Base-by-base conservation (phyloP, 2,329 filamentous ascomycete species). In the Arthrobotrys entomopaga region DNA sequence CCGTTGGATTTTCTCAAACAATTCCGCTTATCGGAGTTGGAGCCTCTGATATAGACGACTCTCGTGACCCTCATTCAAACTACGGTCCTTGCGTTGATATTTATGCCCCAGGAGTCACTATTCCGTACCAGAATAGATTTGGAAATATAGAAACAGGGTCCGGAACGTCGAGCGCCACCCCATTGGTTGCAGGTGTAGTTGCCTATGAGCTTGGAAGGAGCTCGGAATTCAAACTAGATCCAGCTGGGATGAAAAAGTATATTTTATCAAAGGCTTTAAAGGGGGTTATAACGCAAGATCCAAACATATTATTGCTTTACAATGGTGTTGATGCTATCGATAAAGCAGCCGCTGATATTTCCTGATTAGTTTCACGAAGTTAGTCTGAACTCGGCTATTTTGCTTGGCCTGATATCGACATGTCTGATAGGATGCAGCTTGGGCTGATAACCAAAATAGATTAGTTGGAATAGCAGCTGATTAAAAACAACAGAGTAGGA, bases 31-130 rank as follows among this genome's bases (percentile, higher is more conserved):
- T 67, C 19, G 49, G 34, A 22, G 64, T 60, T 2, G 56, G 64
- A 8, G 46, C 54, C 3, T 38, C 13, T 22, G 34, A 48, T 67
- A 53, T 60, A n/a, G 16, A 54, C 5, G 56, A 67, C 34, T 40
- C 6, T 40, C 48, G 6, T 29, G 42, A 7, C 5, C 2, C 20
- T 5, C 53, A 49, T 20, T 67, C 64, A n/a, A 60, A 58, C 15
- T 53, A 42, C n/a, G 64, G 64, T 10, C 4, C 54, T 19, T 67
- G 64, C 13, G 46, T 67, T 7, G 34, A 67, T n/a, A 38, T 67
- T 8, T 60, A 53, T 38, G 56, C 64, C 3, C 64, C 64, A 4
- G 64, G 56, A 0, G 34, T 80, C 1, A 74, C 19, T 40, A 43
- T 58, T 1, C 7, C 46, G 11, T 38, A 29, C n/a, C 26, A 46